Conservation (phyloP, 192 early-diverging fungal genomes). For the Glomus cerebriforme region DNA sequence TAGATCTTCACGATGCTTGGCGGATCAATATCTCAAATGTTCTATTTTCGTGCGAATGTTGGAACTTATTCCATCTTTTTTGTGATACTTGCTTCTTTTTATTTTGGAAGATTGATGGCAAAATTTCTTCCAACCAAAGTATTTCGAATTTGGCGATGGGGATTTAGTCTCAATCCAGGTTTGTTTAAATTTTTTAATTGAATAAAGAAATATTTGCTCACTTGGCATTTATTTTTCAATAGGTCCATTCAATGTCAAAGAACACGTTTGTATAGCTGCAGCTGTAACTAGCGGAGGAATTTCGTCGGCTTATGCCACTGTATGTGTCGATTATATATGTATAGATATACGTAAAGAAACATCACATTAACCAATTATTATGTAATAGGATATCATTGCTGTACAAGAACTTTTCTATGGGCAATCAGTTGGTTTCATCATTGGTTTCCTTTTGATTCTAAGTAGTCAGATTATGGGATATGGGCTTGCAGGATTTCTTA, state of each 20-base stretch:
- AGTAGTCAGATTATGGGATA: constrained; percentile 64
- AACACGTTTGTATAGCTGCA: constrained; percentile 64
- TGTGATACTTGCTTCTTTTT: constrained; percentile 39
- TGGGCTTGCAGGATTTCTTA: constrained; percentile 64
- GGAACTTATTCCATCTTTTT: constrained; percentile 41
- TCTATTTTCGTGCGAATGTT: constrained; percentile 41
- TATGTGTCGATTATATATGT: constrained; percentile 19
- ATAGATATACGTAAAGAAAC: too few relatives aligned
- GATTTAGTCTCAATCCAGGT: constrained; percentile 28
- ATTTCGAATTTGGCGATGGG: background rate
- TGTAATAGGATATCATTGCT: constrained; percentile 48
- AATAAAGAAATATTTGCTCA: too few relatives aligned
- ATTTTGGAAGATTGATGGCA: constrained; percentile 37
- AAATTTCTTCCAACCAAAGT: background rate
- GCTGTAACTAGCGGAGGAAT: constrained; percentile 49
- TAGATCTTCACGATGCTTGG: constrained; percentile 40
- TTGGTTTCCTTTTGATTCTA: constrained; percentile 55
- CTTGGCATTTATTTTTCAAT: too few relatives aligned
- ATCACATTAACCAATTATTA: background rate
- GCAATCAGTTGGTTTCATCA: constrained; percentile 52
- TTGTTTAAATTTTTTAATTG: too few relatives aligned
- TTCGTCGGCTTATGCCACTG: constrained; percentile 59
- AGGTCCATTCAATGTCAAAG: constrained; percentile 65
- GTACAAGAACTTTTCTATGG: constrained; percentile 62
- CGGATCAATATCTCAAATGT: constrained; percentile 40